Evolutionary conservation across 2,329 filamentous ascomycete species (phyloP).

Genomic region (Westerdykella aurantiaca): DNA sequence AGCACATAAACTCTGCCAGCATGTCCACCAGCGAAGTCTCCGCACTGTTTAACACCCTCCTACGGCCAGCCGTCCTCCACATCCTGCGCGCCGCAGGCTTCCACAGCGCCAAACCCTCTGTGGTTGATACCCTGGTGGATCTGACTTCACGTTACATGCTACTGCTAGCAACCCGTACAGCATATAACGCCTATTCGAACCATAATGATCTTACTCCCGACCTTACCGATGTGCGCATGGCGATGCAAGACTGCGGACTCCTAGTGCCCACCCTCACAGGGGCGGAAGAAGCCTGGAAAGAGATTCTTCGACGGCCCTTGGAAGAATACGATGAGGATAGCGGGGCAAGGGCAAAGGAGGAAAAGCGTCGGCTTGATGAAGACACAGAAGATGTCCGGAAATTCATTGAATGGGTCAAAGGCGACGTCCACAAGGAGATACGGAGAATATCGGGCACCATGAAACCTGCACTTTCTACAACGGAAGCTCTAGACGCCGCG

Average conservation of each 20-base stretch:
- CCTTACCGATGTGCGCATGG: constrained; percentile 76
- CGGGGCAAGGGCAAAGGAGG: constrained; percentile 39
- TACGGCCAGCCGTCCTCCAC: constrained; percentile 82
- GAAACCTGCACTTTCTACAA: constrained; percentile 37
- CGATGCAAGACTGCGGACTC: constrained; percentile 73
- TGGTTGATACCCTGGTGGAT: constrained; percentile 83
- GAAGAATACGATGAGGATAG: constrained; percentile 38
- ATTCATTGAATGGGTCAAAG: constrained; percentile 74
- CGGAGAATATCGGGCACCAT: constrained; percentile 69
- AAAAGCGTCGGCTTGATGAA: constrained; percentile 53
- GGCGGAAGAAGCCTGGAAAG: constrained; percentile 62
- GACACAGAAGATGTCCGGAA: constrained; percentile 71
- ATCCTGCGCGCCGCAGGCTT: constrained; percentile 89
- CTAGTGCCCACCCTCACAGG: constrained; percentile 63
- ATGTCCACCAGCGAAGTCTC: constrained; percentile 33
- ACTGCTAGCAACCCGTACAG: constrained; percentile 66
- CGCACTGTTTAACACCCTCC: constrained; percentile 63
- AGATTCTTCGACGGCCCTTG: constrained; percentile 42
- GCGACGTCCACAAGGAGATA: constrained; percentile 71
- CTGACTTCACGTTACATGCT: constrained; percentile 75
- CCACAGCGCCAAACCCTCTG: constrained; percentile 71
- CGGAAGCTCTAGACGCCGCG: constrained; percentile 43
- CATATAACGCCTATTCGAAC: constrained; percentile 64
- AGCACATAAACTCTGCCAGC: constrained; percentile 15
- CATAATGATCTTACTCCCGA: constrained; percentile 59